Conservation (phyloP, 495 filamentous ascomycete genomes). For the Podospora appendiculata region DNA sequence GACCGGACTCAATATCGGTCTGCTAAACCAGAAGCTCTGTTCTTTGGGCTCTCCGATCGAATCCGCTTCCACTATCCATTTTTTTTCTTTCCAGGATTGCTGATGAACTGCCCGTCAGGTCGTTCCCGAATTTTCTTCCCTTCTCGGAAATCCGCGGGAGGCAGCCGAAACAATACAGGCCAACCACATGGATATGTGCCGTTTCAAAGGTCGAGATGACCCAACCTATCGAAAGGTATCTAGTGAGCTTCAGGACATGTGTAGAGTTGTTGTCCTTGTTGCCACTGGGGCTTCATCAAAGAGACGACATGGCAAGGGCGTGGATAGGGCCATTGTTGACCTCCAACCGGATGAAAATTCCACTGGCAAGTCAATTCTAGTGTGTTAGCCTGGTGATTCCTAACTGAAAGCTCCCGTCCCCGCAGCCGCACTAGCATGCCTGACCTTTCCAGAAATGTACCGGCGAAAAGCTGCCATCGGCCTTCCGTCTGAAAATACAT, state of each 20-base stretch:
- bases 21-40: not conserved
- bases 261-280: not conserved
- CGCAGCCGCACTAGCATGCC: too few species aligned
- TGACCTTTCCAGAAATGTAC: too few species aligned
- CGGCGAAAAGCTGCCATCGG: too few species aligned
- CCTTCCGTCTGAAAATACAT: not conserved
- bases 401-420: too few species aligned
- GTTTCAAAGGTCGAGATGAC: constrained; percentile 15
- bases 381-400: too few species aligned
- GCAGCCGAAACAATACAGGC: constrained; percentile 15
- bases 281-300: not conserved
- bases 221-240: constrained; percentile 16
- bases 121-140: constrained; percentile 21
- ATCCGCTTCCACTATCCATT: too few species aligned
- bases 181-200: constrained; percentile 24
- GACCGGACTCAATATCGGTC: constrained; percentile 4
- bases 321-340: too few species aligned
- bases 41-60: too few species aligned
- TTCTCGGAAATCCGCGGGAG: constrained; percentile 16
- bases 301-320: too few species aligned
- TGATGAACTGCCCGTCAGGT: constrained; percentile 9
- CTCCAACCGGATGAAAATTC: too few species aligned
- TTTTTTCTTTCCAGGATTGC: too few species aligned
- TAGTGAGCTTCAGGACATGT: constrained; percentile 6
- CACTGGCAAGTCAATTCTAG: too few species aligned